phyloP scores from a whole-genome alignment of 768 basidiomycete species.

The Hygrocybe coccinea region DNA sequence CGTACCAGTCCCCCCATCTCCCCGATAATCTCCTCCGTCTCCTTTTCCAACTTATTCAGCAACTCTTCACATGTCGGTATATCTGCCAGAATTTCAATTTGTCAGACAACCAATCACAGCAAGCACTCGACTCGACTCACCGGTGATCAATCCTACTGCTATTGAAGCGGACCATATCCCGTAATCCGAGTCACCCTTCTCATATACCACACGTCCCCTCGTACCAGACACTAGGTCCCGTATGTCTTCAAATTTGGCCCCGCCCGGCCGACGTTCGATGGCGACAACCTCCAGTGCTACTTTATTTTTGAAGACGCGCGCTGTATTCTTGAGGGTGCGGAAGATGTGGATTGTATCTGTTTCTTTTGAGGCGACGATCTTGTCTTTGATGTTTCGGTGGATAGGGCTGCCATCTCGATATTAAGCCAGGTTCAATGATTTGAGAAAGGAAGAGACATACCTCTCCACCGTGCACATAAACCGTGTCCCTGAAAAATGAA shows the following conservation, averaged over 20 bases:
- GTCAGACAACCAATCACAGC: background rate
- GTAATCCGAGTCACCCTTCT: constrained; percentile 77
- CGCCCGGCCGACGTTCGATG: constrained; percentile 74
- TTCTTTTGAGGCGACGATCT: constrained; percentile 79
- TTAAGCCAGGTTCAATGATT: background rate
- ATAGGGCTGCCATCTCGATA: constrained; percentile 51
- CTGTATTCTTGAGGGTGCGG: constrained; percentile 77
- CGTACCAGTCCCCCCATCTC: constrained; percentile 36
- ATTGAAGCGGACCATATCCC: constrained; percentile 82
- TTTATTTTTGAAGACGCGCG: constrained; percentile 83
- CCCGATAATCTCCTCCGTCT: constrained; percentile 64
- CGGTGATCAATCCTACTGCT: constrained; percentile 66
- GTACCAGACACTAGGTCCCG: constrained; percentile 70
- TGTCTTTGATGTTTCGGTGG: constrained; percentile 86
- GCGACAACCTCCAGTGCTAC: constrained; percentile 81
- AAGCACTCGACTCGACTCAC: background rate
- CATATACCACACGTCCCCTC: constrained; percentile 71
- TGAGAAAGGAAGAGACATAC: constrained; percentile 29
- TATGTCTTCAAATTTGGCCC: constrained; percentile 84
- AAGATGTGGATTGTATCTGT: constrained; percentile 87
- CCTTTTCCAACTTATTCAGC: constrained; percentile 62
- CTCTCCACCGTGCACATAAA: constrained; percentile 92
- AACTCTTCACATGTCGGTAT: constrained; percentile 78
- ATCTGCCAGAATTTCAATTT: constrained; percentile 25
- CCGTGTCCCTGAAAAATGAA: constrained; percentile 52